Evolutionary conservation across 2,329 filamentous ascomycete species (phyloP), one percentile per base, ranked within the genome.

Genomic region (Trichoderma afroharzianum): DNA sequence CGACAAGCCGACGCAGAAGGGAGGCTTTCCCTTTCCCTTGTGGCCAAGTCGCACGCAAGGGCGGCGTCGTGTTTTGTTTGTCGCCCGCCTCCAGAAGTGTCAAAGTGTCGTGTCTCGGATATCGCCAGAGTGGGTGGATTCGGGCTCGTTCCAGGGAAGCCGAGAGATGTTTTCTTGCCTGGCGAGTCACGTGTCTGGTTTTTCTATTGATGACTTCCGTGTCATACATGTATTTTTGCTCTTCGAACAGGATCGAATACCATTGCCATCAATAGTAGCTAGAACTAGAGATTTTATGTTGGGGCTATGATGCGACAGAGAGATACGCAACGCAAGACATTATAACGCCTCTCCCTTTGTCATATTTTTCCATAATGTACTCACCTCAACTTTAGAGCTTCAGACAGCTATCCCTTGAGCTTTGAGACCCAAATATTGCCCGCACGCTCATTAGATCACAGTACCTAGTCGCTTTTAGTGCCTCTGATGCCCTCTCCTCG

Each of bases 41-140:
- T 36, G 47, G 47, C 21, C 21, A 24, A 53, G 30, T 55, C 47
- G n/a, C 26, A 32, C 30, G 47, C 12, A 30, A 28, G 36, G 36
- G 61, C 61, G 36, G 61, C 61, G 36, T 21, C 33, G 61, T 63
- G 15, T 63, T 63, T 26, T 55, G 11, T 30, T 28, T 36, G 30
- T n/a, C 26, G 55, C 55, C 39, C 15, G 39, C 39, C 36, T 39
- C 47, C 64, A 28, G 32, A n/a, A 24, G 21, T 30, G 55, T 68
- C 55, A 43, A 58, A 50, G 53, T 47, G 66, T n/a, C 66, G 24
- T 61, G 66, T 61, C 55, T 68, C 55, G 66, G 66, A 33, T 32
- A 12, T 61, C 26, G 15, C 36, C 26, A 68, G 36, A 61, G 26
- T 8, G 63, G 63, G 63, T 50, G 63, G 28, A n/a, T 39, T 50